Evolutionary conservation across 148 eudicot species (phyloP).

Genomic region (Nyssa sinensis): DNA sequence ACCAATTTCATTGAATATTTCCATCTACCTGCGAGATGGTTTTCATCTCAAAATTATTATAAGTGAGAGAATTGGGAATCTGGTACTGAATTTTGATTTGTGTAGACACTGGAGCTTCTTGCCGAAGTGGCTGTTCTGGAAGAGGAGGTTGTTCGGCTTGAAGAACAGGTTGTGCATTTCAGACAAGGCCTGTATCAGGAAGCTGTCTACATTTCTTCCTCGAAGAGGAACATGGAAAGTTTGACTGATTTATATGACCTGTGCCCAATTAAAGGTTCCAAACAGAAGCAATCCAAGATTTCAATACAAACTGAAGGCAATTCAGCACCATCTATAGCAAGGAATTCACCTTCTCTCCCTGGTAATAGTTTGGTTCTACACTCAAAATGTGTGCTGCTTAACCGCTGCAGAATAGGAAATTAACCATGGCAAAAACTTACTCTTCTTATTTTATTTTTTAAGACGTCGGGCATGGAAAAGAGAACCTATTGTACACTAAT

Average conservation of each 20-base stretch:
- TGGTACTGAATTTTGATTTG: constrained; percentile 7
- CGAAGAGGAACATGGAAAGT: constrained; percentile 41
- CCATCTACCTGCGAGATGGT: neutral
- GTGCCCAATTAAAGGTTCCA: constrained; percentile 22
- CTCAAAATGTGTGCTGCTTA: neutral
- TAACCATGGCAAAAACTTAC: neutral
- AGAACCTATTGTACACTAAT: constrained; percentile 34
- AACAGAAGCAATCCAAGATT: constrained; percentile 32
- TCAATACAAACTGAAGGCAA: constrained; percentile 19
- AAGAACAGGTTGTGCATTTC: constrained; percentile 63
- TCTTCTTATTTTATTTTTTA: constrained; percentile 8
- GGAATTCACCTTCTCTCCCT: constrained; percentile 13
- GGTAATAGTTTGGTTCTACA: constrained; percentile 22
- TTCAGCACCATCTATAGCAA: constrained; percentile 18
- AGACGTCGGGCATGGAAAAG: constrained; percentile 46
- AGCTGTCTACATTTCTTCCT: constrained; percentile 52
- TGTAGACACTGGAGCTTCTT: constrained; percentile 68
- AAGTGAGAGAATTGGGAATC: neutral
- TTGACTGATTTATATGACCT: constrained; percentile 34
- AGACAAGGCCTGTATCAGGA: constrained; percentile 68
- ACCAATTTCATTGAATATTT: neutral
- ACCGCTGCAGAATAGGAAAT: neutral
- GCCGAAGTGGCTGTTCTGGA: constrained; percentile 91
- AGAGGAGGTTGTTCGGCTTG: constrained; percentile 81
- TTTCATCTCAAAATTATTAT: neutral